Evolutionary conservation across 2,329 filamentous ascomycete species (phyloP).

Genomic region (Exophiala sp.): DNA sequence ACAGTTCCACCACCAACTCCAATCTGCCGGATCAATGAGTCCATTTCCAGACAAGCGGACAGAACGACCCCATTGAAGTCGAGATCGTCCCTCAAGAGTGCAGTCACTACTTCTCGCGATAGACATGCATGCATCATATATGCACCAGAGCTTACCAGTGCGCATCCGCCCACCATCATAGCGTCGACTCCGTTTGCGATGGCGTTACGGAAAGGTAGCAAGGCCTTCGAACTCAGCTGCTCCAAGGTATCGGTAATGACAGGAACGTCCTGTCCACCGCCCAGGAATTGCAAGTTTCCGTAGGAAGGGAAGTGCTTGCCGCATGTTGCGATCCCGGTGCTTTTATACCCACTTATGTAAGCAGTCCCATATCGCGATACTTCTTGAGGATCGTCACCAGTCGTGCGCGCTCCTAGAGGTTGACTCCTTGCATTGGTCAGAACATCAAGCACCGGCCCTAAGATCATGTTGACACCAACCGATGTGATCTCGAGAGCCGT

Average conservation of each 20-base stretch:
- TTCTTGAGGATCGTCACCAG: constrained; percentile 89
- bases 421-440: constrained; percentile 88
- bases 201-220: constrained; percentile 87
- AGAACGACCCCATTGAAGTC: constrained; percentile 88
- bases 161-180: constrained; percentile 93
- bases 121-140: constrained; percentile 94
- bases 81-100: constrained; percentile 79
- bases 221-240: constrained; percentile 79
- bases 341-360: constrained; percentile 88
- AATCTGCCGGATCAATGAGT: constrained; percentile 88
- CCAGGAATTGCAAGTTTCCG: constrained; percentile 87
- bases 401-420: constrained; percentile 80
- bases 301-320: constrained; percentile 97
- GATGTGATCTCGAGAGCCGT: constrained; percentile 88
- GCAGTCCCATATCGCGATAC: constrained; percentile 88
- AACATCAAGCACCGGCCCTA: constrained; percentile 89
- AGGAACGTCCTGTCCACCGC: constrained; percentile 84
- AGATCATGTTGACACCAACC: constrained; percentile 90
- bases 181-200: constrained; percentile 81
- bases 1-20: constrained; percentile 95
- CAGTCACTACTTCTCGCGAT: constrained; percentile 87
- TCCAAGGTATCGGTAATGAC: constrained; percentile 93
- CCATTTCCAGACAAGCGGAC: constrained; percentile 94
- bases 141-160: constrained; percentile 83
- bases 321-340: constrained; percentile 81